Conservation (phyloP, 2,329 filamentous ascomycete species). For the Diaporthe vexans region DNA sequence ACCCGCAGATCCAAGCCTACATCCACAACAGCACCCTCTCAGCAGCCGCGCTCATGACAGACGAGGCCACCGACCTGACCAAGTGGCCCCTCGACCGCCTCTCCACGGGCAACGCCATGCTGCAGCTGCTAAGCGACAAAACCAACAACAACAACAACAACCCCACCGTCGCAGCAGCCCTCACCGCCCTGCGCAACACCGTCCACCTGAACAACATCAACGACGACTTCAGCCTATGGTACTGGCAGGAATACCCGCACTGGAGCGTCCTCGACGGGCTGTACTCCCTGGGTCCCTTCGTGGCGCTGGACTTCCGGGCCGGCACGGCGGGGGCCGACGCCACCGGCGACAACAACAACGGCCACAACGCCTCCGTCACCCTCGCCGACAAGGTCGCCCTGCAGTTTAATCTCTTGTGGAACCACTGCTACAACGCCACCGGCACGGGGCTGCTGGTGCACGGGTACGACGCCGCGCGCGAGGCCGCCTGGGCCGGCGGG, state of each 20-base stretch:
- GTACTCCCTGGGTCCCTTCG: constrained; percentile 56
- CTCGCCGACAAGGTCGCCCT: constrained; percentile 59
- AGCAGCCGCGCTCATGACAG: not conserved
- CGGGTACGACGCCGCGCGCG: constrained; percentile 63
- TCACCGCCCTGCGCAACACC: constrained; percentile 9
- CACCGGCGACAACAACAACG: too few species aligned
- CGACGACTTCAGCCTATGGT: constrained; percentile 50
- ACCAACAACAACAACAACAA: too few species aligned
- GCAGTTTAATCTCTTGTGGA: constrained; percentile 59
- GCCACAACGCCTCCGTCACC: not conserved
- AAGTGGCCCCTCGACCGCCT: constrained; percentile 32
- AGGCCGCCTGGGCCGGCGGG: constrained; percentile 62
- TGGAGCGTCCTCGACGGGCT: constrained; percentile 67
- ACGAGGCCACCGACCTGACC: not conserved
- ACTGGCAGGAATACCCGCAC: constrained; percentile 56
- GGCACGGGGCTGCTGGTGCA: constrained; percentile 60
- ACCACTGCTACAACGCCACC: constrained; percentile 54
- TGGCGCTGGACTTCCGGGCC: constrained; percentile 50
- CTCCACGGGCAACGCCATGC: constrained; percentile 13
- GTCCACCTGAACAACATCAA: constrained; percentile 43
- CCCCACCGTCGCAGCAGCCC: too few species aligned
- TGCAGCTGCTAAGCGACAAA: too few species aligned
- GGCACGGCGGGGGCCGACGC: not conserved
- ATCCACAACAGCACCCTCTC: not conserved
- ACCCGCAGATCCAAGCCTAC: not conserved